These are phyloP conservation scores for Elsinoe batatas DNA, from an alignment of 2,329 filamentous ascomycete species.

Conservation along the genomic window DNA sequence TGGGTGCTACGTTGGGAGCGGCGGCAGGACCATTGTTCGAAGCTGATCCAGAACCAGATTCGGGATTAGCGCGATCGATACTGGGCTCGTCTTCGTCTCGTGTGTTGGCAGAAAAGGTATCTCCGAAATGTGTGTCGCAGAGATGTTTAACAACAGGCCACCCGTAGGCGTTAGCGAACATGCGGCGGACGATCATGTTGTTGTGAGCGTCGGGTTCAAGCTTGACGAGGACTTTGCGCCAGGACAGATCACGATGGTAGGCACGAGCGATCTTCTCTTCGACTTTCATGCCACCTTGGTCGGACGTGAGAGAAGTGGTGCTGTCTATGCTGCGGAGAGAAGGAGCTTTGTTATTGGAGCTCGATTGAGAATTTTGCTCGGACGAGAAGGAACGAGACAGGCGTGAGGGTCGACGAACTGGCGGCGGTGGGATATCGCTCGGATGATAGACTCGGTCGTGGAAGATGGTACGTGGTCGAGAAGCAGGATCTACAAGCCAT, in stretches of 20 bases:
- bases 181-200: slow-evolving; percentile 91
- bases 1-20: background rate
- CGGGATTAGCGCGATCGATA: slow-evolving; percentile 55
- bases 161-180: slow-evolving; percentile 94
- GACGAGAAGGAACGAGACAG: slow-evolving; percentile 30
- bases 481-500: slow-evolving; percentile 74
- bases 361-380: slow-evolving; percentile 20
- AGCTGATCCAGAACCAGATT: slow-evolving; percentile 19
- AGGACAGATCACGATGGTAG: slow-evolving; percentile 83
- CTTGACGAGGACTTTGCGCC: slow-evolving; percentile 93
- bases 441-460: slow-evolving; percentile 95
- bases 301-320: slow-evolving; percentile 28
- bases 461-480: slow-evolving; percentile 81
- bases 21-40: slow-evolving; percentile 23
- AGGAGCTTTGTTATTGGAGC: slow-evolving; percentile 23
- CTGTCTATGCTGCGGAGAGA: slow-evolving; percentile 46
- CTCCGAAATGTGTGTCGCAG: slow-evolving; percentile 87
- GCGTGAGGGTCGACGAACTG: slow-evolving; percentile 34
- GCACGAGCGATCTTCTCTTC: slow-evolving; percentile 97
- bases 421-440: slow-evolving; percentile 78
- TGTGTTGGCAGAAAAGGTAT: slow-evolving; percentile 55
- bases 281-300: slow-evolving; percentile 67
- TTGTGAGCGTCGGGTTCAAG: slow-evolving; percentile 97
- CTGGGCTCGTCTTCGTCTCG: slow-evolving; percentile 57
- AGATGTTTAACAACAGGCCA: slow-evolving; percentile 96